phyloP scores from a whole-genome alignment of 805 yeast genomes.

The Kodamaea neixiangensis region DNA sequence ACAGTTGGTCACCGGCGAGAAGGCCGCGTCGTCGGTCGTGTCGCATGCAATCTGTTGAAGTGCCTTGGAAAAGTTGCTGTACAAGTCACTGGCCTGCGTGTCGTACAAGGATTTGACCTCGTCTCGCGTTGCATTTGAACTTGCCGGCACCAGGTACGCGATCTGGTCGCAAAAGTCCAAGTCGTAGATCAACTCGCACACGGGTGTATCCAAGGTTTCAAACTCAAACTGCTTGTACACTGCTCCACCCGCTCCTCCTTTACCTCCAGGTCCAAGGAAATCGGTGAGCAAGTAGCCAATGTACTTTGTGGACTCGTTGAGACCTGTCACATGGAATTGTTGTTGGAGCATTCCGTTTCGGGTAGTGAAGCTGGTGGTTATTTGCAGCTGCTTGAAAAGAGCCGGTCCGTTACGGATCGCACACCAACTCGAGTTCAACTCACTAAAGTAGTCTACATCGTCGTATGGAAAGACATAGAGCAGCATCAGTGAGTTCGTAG shows the following conservation, averaged over 20 bases:
- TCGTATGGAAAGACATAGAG: constrained; percentile 51
- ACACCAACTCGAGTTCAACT: constrained; percentile 63
- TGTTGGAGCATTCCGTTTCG: constrained; percentile 55
- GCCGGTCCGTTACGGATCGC: constrained; percentile 62
- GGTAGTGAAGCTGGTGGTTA: constrained; percentile 39
- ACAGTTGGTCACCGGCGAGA: constrained; percentile 75
- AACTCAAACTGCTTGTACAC: constrained; percentile 60
- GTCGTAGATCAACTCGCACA: constrained; percentile 75
- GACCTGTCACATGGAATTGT: constrained; percentile 60
- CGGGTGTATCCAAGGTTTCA: constrained; percentile 50
- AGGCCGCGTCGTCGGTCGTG: constrained; percentile 60
- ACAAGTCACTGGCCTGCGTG: constrained; percentile 54
- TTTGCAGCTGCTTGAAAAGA: constrained; percentile 20
- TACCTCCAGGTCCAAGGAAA: constrained; percentile 27
- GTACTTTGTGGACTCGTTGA: constrained; percentile 63
- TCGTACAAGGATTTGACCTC: constrained; percentile 54
- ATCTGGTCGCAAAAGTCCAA: constrained; percentile 77
- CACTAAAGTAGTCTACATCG: constrained; percentile 33
- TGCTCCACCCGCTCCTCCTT: constrained; percentile 56
- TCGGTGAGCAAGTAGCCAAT: constrained; percentile 63
- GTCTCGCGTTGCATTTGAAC: constrained; percentile 12
- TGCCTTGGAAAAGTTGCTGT: constrained; percentile 69
- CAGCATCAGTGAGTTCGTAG: constrained; percentile 31
- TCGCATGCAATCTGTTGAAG: constrained; percentile 78
- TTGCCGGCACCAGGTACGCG: constrained; percentile 82